Evolutionary conservation across 345 rosid genomes (phyloP).

Genomic region (Raphanus raphanistrum): DNA sequence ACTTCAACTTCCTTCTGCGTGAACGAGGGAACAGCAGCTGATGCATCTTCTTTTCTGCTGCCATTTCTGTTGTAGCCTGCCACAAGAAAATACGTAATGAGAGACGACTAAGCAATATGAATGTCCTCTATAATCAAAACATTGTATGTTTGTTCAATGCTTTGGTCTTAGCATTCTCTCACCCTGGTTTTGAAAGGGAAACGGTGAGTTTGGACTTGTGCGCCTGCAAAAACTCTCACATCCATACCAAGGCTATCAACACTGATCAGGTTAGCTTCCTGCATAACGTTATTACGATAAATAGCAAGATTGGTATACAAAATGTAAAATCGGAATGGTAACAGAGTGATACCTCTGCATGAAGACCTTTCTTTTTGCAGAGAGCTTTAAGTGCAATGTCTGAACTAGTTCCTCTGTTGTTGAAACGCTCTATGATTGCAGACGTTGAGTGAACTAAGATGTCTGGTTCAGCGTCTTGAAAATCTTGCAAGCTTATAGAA

Average conservation of each 20-base stretch:
- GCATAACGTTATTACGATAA: not conserved
- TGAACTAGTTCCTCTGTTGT: slow-evolving; percentile 59
- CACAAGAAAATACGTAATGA: too few species aligned
- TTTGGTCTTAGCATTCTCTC: slow-evolving; percentile 19
- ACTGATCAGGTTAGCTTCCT: slow-evolving; percentile 83
- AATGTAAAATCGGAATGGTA: not conserved
- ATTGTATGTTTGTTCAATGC: not conserved
- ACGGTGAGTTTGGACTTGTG: slow-evolving; percentile 81
- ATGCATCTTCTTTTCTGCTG: slow-evolving; percentile 87
- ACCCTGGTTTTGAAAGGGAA: slow-evolving; percentile 91
- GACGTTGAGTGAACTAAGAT: slow-evolving; percentile 64
- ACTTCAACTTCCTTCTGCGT: slow-evolving; percentile 69
- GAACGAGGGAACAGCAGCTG: slow-evolving; percentile 81
- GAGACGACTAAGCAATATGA: slow-evolving; percentile 10
- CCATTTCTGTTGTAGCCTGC: slow-evolving; percentile 71
- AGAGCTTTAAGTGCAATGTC: slow-evolving; percentile 75
- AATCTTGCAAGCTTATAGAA: slow-evolving; percentile 63
- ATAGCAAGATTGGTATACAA: not conserved
- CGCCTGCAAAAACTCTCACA: slow-evolving; percentile 72
- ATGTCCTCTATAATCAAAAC: not conserved
- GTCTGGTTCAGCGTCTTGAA: slow-evolving; percentile 95
- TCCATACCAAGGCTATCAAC: slow-evolving; percentile 94
- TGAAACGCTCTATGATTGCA: slow-evolving; percentile 66
- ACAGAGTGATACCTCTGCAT: slow-evolving; percentile 85
- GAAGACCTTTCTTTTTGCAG: slow-evolving; percentile 88